Evolutionary conservation across 1,284 basidiomycete species (phyloP).

Genomic region (Malassezia equina): DNA sequence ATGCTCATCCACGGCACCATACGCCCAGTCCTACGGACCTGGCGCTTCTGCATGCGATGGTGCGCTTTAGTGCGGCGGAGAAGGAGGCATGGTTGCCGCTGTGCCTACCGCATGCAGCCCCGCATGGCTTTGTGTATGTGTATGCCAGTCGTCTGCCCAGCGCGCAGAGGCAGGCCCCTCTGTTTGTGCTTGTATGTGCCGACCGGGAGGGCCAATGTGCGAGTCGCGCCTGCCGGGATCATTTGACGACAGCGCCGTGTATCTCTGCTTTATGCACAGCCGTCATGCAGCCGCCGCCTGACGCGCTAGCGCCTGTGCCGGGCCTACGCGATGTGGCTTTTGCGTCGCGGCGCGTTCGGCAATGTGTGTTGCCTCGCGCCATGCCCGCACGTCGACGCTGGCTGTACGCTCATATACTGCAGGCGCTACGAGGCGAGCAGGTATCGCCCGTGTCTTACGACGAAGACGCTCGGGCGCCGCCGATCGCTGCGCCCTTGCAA

Average conservation of each 20-base stretch:
- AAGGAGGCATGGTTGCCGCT: slow-evolving; percentile 81
- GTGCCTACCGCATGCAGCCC: slow-evolving; percentile 88
- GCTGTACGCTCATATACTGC: slow-evolving; percentile 6
- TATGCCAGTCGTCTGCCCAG: slow-evolving; percentile 65
- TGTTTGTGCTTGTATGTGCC: slow-evolving; percentile 36
- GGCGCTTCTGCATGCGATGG: slow-evolving; percentile 48
- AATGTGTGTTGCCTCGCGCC: slow-evolving; percentile 16
- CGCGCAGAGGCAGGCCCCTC: slow-evolving; percentile 20
- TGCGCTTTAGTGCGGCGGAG: slow-evolving; percentile 57
- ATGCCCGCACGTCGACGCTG: not conserved
- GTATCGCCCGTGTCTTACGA: not conserved
- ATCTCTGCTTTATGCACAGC: not conserved
- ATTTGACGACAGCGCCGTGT: not conserved
- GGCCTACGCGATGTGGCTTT: slow-evolving; percentile 88
- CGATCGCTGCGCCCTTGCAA: not conserved
- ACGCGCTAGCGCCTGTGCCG: slow-evolving; percentile 62
- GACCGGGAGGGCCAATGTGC: slow-evolving; percentile 31
- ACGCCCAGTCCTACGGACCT: slow-evolving; percentile 69
- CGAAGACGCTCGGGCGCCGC: not conserved
- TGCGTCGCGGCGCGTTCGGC: slow-evolving; percentile 59
- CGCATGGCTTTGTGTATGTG: slow-evolving; percentile 79
- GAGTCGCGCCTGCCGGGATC: slow-evolving; percentile 17
- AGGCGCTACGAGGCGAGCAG: slow-evolving; percentile 3
- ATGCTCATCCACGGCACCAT: slow-evolving; percentile 80
- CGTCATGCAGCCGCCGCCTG: slow-evolving; percentile 20